These are phyloP conservation scores for Monosporascus sp. DNA, from an alignment of 2,329 filamentous ascomycete genomes.

Conservation along the genomic window DNA sequence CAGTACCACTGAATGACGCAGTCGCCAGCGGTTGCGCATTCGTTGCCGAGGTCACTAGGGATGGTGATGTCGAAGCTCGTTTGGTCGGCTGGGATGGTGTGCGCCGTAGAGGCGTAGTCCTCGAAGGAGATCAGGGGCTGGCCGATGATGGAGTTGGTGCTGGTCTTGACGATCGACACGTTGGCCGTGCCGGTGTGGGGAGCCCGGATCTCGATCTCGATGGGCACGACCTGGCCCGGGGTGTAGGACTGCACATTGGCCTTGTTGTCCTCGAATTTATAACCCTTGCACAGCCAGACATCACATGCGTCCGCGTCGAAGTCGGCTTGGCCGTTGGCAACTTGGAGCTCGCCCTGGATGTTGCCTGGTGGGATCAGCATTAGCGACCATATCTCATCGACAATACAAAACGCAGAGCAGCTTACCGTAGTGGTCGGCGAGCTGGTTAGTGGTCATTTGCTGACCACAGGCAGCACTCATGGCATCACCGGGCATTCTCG, in stretches of 20 bases:
- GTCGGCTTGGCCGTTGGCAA: slow-evolving; percentile 40
- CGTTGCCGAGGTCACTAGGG: slow-evolving; percentile 37
- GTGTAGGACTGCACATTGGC: slow-evolving; percentile 45
- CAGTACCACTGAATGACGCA: slow-evolving; percentile 54
- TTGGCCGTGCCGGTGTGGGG: slow-evolving; percentile 52
- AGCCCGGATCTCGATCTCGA: slow-evolving; percentile 42
- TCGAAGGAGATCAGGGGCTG: slow-evolving; percentile 40
- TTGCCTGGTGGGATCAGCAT: slow-evolving; percentile 27
- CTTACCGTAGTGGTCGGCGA: slow-evolving; percentile 40
- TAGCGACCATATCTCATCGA: background rate
- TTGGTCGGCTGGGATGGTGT: slow-evolving; percentile 37
- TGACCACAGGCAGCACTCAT: slow-evolving; percentile 48
- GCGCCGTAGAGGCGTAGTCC: slow-evolving; percentile 43
- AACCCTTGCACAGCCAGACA: slow-evolving; percentile 54
- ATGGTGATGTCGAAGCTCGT: slow-evolving; percentile 49
- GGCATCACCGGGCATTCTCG: slow-evolving; percentile 45
- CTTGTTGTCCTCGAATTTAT: slow-evolving; percentile 50
- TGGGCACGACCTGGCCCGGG: slow-evolving; percentile 38
- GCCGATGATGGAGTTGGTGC: slow-evolving; percentile 44
- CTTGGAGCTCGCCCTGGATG: slow-evolving; percentile 49
- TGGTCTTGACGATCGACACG: slow-evolving; percentile 47
- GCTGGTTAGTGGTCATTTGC: slow-evolving; percentile 48
- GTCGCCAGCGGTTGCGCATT: slow-evolving; percentile 38
- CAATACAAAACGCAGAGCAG: slow-evolving; percentile 19
- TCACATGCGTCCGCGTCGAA: slow-evolving; percentile 42